phyloP scores from a whole-genome alignment of 441 rosid species.

The Populus hybrid region DNA sequence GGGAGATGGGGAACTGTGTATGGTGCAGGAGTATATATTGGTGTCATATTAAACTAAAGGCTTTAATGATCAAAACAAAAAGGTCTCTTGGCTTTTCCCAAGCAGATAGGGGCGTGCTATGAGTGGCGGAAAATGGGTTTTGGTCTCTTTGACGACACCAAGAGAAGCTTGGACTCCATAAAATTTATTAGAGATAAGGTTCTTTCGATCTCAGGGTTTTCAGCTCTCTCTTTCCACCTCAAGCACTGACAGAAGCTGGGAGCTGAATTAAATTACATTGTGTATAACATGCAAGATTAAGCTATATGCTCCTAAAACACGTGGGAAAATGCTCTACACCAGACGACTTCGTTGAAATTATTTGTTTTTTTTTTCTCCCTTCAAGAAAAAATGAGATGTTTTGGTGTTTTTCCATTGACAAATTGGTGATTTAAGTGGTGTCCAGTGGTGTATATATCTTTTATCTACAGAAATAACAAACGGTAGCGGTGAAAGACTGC shows the following conservation, averaged over 20 bases:
- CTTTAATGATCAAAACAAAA: slow-evolving; percentile 6
- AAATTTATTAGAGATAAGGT: too few relatives aligned
- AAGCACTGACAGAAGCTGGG: neutral
- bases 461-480: too few relatives aligned
- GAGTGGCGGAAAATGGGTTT: slow-evolving; percentile 56
- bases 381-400: too few relatives aligned
- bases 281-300: neutral
- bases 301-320: neutral
- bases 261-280: neutral
- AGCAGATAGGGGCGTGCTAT: slow-evolving; percentile 69
- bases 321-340: too few relatives aligned
- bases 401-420: too few relatives aligned
- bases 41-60: neutral
- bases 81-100: slow-evolving; percentile 48
- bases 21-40: neutral
- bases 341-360: too few relatives aligned
- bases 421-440: too few relatives aligned
- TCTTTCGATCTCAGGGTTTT: neutral
- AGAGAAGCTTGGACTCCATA: too few relatives aligned
- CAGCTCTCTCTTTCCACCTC: neutral
- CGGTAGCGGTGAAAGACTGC: too few relatives aligned
- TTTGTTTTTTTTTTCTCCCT: too few relatives aligned
- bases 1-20: neutral
- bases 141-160: slow-evolving; percentile 24
- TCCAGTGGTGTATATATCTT: too few relatives aligned